Evolutionary conservation across 768 basidiomycete species (phyloP), one percentile per base, ranked within the genome.

Genomic region (Mycena floridula): DNA sequence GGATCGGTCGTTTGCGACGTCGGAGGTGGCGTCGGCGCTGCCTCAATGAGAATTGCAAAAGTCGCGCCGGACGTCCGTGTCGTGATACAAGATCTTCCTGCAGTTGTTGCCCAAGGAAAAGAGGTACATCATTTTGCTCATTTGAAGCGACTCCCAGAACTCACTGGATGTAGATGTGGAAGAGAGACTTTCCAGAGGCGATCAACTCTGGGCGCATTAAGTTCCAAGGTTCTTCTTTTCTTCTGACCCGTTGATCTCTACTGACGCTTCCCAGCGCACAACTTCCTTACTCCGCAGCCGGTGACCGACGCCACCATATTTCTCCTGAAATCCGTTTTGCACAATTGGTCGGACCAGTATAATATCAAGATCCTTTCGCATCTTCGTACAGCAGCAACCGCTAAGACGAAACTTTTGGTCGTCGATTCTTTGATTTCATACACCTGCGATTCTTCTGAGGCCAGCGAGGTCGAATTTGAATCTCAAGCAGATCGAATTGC

Each of bases 261-360:
- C 18, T 15, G n/a, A n/a, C n/a, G n/a, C n/a, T n/a, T 35, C 32
- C 20, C 21, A 63, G 70, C 59, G 6, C 75, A 77, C 39, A 70
- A 76, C 54, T 77, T 76, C 50, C 74, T 77, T 50, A 61, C 56
- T 13, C 70, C 70, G 4, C 76, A 77, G 49, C 60, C 62, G 1
- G 42, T 57, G 15, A 46, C 59, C 2, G 15, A 58, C 40, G 47
- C 69, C 57, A 62, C 71, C 1, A 66, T 74, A 4, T 77, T 70
- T 49, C 52, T 76, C 13, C 50, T 77, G 23, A 61, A 73, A 24
- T 65, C 67, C 11, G 65, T 76, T 38, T 65, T 73, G 22, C 75
- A 77, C 46, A 74, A 77, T 48, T 77, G 76, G 76, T 65, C 74
- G 1, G 76, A 77, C 40, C 54, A 52, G 1, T 59, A 46, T 22